These are phyloP conservation scores for Sarcodon aspratus DNA, from an alignment of 768 basidiomycete species.

Conservation along the genomic window DNA sequence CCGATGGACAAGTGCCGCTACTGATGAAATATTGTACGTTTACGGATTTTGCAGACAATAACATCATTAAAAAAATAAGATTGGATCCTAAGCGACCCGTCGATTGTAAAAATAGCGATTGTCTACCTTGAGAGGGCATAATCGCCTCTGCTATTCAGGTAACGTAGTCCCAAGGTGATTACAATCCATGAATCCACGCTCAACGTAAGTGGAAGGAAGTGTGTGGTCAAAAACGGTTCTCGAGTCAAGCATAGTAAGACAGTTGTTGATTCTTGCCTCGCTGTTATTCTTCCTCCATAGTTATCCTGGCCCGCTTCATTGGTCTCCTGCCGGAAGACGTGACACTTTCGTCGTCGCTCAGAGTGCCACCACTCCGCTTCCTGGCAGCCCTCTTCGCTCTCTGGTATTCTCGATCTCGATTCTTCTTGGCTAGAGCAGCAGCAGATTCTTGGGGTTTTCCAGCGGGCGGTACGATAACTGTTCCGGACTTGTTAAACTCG, in stretches of 20 bases:
- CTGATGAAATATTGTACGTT: too few species aligned
- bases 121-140: too few species aligned
- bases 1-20: too few species aligned
- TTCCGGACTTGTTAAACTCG: conserved; percentile 25
- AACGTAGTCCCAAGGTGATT: too few species aligned
- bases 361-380: conserved; percentile 51
- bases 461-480: conserved; percentile 69
- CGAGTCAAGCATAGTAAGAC: too few species aligned
- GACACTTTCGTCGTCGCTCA: conserved; percentile 61
- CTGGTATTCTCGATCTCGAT: conserved; percentile 75
- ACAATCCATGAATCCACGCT: not conserved
- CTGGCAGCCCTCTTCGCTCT: conserved; percentile 60
- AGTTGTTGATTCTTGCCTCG: not conserved
- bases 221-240: not conserved
- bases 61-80: too few species aligned
- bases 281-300: conserved; percentile 46
- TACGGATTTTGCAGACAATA: too few species aligned
- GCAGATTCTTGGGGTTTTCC: conserved; percentile 58
- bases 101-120: too few species aligned
- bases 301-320: conserved; percentile 57
- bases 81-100: too few species aligned
- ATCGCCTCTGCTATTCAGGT: too few species aligned
- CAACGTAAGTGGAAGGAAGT: not conserved
- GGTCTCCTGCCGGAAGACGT: conserved; percentile 37
- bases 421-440: conserved; percentile 65